A percentile compares a stretch with the other conserved stretches of the same genome.
These are phyloP conservation scores for Populus deltoides DNA, from an alignment of 345 rosid genomes.

Conservation along the genomic window DNA sequence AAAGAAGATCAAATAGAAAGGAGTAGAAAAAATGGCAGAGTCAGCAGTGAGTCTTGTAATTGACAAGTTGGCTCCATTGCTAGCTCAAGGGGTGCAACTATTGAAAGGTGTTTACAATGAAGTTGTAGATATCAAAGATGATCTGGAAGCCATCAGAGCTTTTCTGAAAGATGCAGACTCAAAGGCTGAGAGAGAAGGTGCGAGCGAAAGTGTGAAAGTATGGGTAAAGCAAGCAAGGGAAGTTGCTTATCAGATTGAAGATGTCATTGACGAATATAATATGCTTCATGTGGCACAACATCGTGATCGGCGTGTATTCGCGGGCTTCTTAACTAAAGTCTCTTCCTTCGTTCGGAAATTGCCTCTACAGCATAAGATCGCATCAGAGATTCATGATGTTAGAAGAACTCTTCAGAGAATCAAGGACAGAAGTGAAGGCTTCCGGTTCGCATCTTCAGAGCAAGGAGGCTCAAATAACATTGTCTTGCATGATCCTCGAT, in stretches of 20 bases:
- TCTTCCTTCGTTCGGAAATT: slow-evolving; percentile 21
- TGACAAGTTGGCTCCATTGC: neutral
- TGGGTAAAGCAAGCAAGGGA: slow-evolving; percentile 41
- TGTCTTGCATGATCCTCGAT: slow-evolving; percentile 19
- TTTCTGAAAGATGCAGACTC: slow-evolving; percentile 30
- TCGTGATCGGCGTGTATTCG: neutral
- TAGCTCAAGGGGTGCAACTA: slow-evolving; percentile 3
- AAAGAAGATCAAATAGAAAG: neutral
- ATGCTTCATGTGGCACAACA: neutral
- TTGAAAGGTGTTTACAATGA: neutral
- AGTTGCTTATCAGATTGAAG: no score
- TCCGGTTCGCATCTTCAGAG: neutral
- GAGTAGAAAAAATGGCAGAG: slow-evolving; percentile 1
- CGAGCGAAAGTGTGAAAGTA: neutral
- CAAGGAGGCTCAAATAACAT: slow-evolving; percentile 17
- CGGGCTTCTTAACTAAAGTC: neutral
- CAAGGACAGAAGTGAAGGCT: neutral
- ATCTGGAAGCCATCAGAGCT: slow-evolving; percentile 14
- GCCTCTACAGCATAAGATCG: slow-evolving; percentile 24
- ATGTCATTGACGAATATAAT: no score
- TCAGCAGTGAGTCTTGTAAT: neutral
- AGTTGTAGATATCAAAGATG: slow-evolving; percentile 13
- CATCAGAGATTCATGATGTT: slow-evolving; percentile 15
- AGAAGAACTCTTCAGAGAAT: slow-evolving; percentile 12
- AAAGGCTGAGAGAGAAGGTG: slow-evolving; percentile 16